phyloP scores from a whole-genome alignment of 1,284 basidiomycete genomes.

The Ganoderma meredithae region DNA sequence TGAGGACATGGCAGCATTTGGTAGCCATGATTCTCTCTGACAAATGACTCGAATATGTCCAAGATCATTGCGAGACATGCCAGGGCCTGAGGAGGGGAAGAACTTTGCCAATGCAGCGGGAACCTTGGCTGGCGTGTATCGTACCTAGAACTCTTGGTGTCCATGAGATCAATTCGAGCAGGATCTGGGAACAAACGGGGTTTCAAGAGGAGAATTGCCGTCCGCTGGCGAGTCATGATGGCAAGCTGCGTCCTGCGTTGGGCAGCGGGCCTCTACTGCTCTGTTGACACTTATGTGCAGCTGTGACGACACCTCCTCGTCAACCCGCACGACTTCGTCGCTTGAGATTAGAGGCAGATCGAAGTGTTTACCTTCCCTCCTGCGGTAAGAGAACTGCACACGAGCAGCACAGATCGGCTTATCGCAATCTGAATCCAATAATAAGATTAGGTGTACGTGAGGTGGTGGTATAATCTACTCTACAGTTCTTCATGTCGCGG shows the following conservation, averaged over 20 bases:
- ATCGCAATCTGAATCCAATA: slow-evolving; percentile 2
- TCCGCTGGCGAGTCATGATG: neutral
- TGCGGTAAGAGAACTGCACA: neutral
- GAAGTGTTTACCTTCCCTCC: neutral
- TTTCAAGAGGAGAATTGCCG: too few species aligned
- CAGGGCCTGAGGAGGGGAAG: too few species aligned
- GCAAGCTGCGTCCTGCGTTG: neutral
- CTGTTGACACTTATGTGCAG: neutral
- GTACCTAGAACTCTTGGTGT: too few species aligned
- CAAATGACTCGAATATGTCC: too few species aligned
- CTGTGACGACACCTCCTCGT: neutral
- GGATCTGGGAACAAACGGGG: too few species aligned
- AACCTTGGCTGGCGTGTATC: too few species aligned
- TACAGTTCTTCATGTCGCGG: slow-evolving; percentile 41
- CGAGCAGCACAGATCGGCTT: neutral
- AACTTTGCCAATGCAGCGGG: too few species aligned
- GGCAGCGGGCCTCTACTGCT: neutral
- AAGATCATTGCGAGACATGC: too few species aligned
- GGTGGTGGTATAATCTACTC: slow-evolving; percentile 23
- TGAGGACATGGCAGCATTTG: too few species aligned
- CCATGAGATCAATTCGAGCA: too few species aligned
- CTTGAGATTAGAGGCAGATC: neutral
- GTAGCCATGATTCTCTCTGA: too few species aligned
- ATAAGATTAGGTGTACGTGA: slow-evolving; percentile 33
- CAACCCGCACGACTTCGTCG: neutral